Evolutionary conservation across 768 basidiomycete genomes (phyloP).

Genomic region (Suillus discolor): DNA sequence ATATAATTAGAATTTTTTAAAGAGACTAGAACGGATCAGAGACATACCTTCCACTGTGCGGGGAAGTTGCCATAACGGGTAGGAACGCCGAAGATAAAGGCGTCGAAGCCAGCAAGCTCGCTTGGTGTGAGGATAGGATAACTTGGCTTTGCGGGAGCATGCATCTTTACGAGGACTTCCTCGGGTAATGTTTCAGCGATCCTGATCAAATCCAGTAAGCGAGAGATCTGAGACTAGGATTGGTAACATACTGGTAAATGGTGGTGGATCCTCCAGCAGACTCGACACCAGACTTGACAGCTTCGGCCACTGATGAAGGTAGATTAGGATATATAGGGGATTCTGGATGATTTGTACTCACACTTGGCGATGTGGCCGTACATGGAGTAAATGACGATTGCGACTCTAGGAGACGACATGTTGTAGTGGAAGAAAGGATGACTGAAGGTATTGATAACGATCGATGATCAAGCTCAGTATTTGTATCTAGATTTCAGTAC

Average conservation of each 20-base stretch:
- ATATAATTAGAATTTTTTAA: constrained; percentile 10
- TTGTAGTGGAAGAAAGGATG: constrained; percentile 7
- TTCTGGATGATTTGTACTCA: constrained; percentile 34
- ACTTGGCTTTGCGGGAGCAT: constrained; percentile 69
- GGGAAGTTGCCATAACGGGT: constrained; percentile 84
- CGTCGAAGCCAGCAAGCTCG: constrained; percentile 63
- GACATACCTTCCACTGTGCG: constrained; percentile 72
- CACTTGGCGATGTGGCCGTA: constrained; percentile 74
- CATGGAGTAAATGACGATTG: constrained; percentile 74
- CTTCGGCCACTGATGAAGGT: constrained; percentile 56
- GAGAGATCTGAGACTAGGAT: neutral
- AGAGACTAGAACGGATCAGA: constrained; percentile 9
- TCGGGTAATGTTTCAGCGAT: constrained; percentile 77
- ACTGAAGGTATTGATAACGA: neutral
- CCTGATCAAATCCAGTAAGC: constrained; percentile 35
- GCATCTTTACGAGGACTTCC: constrained; percentile 67
- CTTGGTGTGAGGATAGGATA: constrained; percentile 68
- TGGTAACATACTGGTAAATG: constrained; percentile 54
- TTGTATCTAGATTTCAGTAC: constrained; percentile 13
- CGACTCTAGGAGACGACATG: constrained; percentile 58
- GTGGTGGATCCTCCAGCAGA: constrained; percentile 49
- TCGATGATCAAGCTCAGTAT: neutral
- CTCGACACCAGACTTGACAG: constrained; percentile 47
- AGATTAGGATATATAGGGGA: constrained; percentile 7
- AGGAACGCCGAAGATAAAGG: constrained; percentile 74